Conservation (phyloP, 306 rosid genomes). For the Pyrus communis region DNA sequence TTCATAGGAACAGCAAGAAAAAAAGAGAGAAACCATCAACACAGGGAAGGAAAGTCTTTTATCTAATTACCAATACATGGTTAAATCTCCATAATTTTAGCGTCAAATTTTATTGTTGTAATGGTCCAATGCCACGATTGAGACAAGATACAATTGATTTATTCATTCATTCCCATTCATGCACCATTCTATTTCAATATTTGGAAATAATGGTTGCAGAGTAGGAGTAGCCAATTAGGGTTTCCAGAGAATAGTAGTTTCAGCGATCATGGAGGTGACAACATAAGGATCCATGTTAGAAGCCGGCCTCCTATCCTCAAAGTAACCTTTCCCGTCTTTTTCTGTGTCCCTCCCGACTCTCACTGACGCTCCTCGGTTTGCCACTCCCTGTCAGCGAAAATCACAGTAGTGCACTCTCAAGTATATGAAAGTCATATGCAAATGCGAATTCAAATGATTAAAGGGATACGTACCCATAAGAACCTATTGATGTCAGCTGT, state of each 20-base stretch:
- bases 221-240: slow-evolving; percentile 19
- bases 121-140: not conserved
- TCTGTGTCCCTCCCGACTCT: slow-evolving; percentile 73
- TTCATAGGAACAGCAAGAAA: too few species aligned
- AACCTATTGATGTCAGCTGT: slow-evolving; percentile 53
- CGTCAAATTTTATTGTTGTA: not conserved
- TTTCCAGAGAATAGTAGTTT: slow-evolving; percentile 59
- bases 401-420: too few species aligned
- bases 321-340: slow-evolving; percentile 53
- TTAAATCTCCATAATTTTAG: too few species aligned
- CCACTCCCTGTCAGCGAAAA: slow-evolving; percentile 42
- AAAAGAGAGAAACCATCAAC: too few species aligned
- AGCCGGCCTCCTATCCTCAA: slow-evolving; percentile 76
- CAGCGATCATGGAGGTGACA: slow-evolving; percentile 66
- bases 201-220: too few species aligned
- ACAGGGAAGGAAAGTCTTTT: too few species aligned
- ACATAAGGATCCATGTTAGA: slow-evolving; percentile 77
- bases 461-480: slow-evolving; percentile 11
- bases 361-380: slow-evolving; percentile 55
- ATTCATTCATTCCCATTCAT: not conserved
- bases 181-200: not conserved
- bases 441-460: not conserved
- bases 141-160: not conserved
- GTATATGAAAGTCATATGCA: too few species aligned
- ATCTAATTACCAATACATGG: too few species aligned